A percentile compares a stretch with the other conserved stretches of the same genome.
These are phyloP conservation scores for Mortierella polycephala DNA, from an alignment of 371 early-diverging fungal genomes.

Conservation along the genomic window DNA sequence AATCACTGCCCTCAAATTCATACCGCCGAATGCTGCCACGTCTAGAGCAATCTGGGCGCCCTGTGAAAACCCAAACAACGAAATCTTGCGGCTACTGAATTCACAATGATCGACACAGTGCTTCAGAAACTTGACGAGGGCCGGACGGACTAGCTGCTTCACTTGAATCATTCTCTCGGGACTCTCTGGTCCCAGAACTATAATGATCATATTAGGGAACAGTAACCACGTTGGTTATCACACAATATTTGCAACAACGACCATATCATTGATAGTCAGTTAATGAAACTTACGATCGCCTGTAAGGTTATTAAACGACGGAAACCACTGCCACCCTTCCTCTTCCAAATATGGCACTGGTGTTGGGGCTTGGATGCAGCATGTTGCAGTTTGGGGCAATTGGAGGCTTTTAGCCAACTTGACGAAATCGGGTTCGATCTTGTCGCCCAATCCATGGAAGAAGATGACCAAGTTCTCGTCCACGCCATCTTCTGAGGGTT, in stretches of 20 bases:
- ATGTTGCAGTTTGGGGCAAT: conserved; percentile 75
- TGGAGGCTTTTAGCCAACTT: conserved; percentile 67
- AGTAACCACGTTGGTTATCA: conserved; percentile 18
- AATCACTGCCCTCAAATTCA: conserved; percentile 61
- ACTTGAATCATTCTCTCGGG: conserved; percentile 57
- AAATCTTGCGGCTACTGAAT: conserved; percentile 61
- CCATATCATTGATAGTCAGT: not conserved
- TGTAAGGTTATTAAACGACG: conserved; percentile 68
- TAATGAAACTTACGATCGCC: conserved; percentile 60
- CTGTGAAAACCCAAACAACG: conserved; percentile 81
- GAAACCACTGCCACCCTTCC: conserved; percentile 72
- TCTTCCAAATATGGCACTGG: conserved; percentile 72
- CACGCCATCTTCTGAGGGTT: conserved; percentile 66
- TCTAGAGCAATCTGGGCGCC: conserved; percentile 78
- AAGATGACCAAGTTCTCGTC: conserved; percentile 78
- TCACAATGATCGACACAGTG: conserved; percentile 61
- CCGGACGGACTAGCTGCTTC: conserved; percentile 33
- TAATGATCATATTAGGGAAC: not conserved
- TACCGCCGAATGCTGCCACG: conserved; percentile 62
- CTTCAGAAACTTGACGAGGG: conserved; percentile 51
- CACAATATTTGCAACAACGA: not conserved
- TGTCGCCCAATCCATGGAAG: conserved; percentile 78
- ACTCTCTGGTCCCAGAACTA: conserved; percentile 61
- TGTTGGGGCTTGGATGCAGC: conserved; percentile 72
- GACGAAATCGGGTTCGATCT: conserved; percentile 64